phyloP scores from a whole-genome alignment of 441 rosid genomes.

The Populus trichocarpa region DNA sequence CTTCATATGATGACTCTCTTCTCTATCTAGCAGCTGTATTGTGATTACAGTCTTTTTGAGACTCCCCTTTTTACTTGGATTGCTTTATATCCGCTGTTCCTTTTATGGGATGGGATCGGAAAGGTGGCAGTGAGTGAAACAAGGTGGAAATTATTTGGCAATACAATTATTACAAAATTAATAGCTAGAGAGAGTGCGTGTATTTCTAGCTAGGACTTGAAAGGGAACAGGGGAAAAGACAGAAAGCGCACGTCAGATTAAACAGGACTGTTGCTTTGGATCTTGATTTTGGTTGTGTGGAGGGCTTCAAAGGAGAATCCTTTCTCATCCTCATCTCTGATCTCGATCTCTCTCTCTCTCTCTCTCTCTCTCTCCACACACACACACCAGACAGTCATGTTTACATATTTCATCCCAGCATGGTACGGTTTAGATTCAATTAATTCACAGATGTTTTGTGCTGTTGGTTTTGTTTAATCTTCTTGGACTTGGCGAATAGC shows the following conservation, averaged over 20 bases:
- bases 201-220: constrained; percentile 13
- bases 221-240: constrained; percentile 46
- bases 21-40: neutral
- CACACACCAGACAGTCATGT: neutral
- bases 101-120: constrained; percentile 18
- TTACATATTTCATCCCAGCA: neutral
- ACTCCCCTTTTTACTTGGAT: constrained; percentile 1
- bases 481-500: neutral
- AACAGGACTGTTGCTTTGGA: constrained; percentile 19
- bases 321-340: constrained; percentile 32
- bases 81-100: constrained; percentile 15
- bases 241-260: constrained; percentile 48
- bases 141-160: constrained; percentile 4
- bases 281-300: constrained; percentile 32
- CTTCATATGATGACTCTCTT: neutral
- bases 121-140: constrained; percentile 16
- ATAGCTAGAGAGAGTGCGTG: too few species aligned
- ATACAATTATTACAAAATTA: neutral
- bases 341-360: constrained; percentile 13
- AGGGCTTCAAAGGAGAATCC: constrained; percentile 24
- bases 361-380: constrained; percentile 6
- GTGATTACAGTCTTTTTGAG: neutral
- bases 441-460: neutral
- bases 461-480: constrained; percentile 23
- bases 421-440: neutral